A percentile compares a stretch with the other conserved stretches of the same genome.
Evolutionary conservation across 257 asterid species (phyloP).

Genomic region (Ligustrum vulgare): DNA sequence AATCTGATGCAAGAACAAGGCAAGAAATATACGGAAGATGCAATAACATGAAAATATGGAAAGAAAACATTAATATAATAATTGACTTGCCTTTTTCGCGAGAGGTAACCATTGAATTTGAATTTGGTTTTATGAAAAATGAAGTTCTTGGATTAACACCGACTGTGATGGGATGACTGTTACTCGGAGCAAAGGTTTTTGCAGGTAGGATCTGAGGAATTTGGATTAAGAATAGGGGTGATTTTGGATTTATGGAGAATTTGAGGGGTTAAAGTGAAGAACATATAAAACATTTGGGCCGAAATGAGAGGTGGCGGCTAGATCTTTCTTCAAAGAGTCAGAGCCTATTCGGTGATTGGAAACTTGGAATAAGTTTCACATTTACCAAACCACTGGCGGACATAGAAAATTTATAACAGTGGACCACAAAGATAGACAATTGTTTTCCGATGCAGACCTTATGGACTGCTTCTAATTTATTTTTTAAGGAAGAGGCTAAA

Average conservation of each 20-base stretch:
- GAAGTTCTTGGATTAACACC: conserved; percentile 18
- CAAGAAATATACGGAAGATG: conserved; percentile 32
- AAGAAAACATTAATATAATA: conserved; percentile 19
- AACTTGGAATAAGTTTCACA: too few relatives aligned
- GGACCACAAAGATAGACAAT: too few relatives aligned
- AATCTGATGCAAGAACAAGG: conserved; percentile 45
- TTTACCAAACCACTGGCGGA: too few relatives aligned
- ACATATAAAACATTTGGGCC: conserved; percentile 16
- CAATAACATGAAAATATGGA: conserved; percentile 31
- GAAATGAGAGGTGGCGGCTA: conserved; percentile 36
- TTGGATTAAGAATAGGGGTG: conserved; percentile 20
- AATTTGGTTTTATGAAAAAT: conserved; percentile 12
- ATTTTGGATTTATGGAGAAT: conserved; percentile 19
- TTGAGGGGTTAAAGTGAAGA: conserved; percentile 12
- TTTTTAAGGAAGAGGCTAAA: too few relatives aligned
- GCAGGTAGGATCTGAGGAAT: conserved; percentile 44
- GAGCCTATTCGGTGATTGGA: too few relatives aligned
- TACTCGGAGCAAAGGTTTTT: conserved; percentile 26
- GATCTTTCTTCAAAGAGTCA: neutral
- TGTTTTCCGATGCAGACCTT: too few relatives aligned
- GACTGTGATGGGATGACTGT: conserved; percentile 28
- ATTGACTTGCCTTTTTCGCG: conserved; percentile 49
- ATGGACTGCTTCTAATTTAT: too few relatives aligned
- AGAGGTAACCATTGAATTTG: conserved; percentile 40
- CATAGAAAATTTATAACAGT: too few relatives aligned